Percentiles rank a stretch among this genome's conserved stretches.
Evolutionary conservation across 352 stramenopile genomes (phyloP).

Genomic region (Phytophthora ohioensis): DNA sequence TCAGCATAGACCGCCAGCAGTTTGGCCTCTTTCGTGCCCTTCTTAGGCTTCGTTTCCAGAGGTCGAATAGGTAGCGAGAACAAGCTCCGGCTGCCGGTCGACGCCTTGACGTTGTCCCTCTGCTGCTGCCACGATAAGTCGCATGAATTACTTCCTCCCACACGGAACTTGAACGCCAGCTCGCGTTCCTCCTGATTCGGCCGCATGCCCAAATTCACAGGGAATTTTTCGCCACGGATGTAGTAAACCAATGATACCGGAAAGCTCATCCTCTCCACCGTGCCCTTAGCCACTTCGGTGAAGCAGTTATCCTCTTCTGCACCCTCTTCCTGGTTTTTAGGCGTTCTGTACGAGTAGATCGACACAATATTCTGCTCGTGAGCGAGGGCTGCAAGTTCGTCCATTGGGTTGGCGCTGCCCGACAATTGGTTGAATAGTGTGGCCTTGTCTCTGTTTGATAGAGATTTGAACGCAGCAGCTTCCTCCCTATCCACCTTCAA

Average conservation of each 20-base stretch:
- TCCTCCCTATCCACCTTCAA: constrained; percentile 62
- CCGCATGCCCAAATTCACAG: constrained; percentile 67
- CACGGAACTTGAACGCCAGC: constrained; percentile 55
- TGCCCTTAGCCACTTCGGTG: constrained; percentile 31
- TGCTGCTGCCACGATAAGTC: constrained; percentile 65
- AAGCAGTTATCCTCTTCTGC: constrained; percentile 24
- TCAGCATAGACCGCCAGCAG: constrained; percentile 75
- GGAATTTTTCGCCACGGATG: constrained; percentile 76
- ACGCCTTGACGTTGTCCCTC: constrained; percentile 70
- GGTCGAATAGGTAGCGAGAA: constrained; percentile 74
- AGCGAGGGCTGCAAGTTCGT: constrained; percentile 70
- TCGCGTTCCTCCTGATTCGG: constrained; percentile 39
- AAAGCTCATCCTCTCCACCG: constrained; percentile 67
- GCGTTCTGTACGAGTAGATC: constrained; percentile 56
- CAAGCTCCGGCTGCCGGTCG: constrained; percentile 64
- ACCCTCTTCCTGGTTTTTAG: constrained; percentile 13
- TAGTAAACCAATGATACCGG: constrained; percentile 82
- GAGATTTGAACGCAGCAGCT: constrained; percentile 40
- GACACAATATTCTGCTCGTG: constrained; percentile 66
- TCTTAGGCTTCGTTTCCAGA: constrained; percentile 33
- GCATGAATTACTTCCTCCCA: constrained; percentile 54
- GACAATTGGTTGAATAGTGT: constrained; percentile 67
- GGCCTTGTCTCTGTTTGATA: constrained; percentile 59
- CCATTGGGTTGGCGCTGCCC: constrained; percentile 27
- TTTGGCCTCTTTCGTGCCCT: constrained; percentile 32